Evolutionary conservation across 2,329 filamentous ascomycete species (phyloP), one percentile per base, ranked within the genome.

Genomic region (Simplicillium aogashimaense): DNA sequence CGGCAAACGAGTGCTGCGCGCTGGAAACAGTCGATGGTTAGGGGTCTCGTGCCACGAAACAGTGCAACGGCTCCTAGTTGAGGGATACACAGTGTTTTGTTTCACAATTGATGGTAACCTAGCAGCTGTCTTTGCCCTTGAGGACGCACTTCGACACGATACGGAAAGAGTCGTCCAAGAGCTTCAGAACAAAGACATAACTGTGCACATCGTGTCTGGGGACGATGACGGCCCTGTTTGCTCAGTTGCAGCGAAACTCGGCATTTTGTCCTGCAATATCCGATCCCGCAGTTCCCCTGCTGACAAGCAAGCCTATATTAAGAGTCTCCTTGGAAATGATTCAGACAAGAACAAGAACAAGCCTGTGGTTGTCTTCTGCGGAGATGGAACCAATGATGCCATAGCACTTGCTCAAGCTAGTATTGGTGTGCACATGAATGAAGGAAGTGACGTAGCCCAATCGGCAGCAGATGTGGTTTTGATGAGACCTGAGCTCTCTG

Each of bases 311-410:
- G 55, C 45, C 0, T 72, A 73, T 44, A 59, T 74, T 38, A 52
- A 61, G 14, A 34, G 36, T 0, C 59, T 74, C 4, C 55, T 64
- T 7, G 45, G 37, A 7, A 12, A 9, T 9, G 36, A 35, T 3
- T 16, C 39, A 1, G 29, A 31, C 10, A 46, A 47, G 7, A 28
- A 29, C 6, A n/a, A n/a, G n/a, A 50, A 50, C 29, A 46, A 52
- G 32, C 50, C 60, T 0, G 57, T 70, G 1, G 72, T 86, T 14
- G 57, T 88, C 6, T 89, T 90, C 57, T 72, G 75, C 38, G 85
- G 85, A 29, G 85, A 90, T 49, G 86, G 86, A 2, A 87, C 82
- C 12, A 90, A 90, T 55, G 85, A 90, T 51, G 81, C 85, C 0
- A 68, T 76, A 3, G 85, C 85, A 0, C 67, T 90, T 3, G 77